These are phyloP conservation scores for Clarireedia sp. DNA, from an alignment of 2,329 filamentous ascomycete species.

Conservation along the genomic window DNA sequence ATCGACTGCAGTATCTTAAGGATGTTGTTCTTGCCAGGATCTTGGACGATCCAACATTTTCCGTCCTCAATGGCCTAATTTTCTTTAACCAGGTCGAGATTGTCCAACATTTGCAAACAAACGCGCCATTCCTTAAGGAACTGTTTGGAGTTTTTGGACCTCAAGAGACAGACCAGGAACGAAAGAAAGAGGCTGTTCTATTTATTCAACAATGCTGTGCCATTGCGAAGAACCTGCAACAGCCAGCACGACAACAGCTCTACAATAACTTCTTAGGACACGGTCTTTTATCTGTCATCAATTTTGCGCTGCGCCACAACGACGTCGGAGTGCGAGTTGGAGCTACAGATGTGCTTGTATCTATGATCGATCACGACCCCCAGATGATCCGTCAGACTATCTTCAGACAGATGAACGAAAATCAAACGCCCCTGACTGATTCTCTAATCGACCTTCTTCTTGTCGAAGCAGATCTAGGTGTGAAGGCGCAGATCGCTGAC, in stretches of 20 bases:
- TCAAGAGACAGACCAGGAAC: slow-evolving; percentile 54
- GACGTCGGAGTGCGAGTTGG: slow-evolving; percentile 83
- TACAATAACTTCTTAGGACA: slow-evolving; percentile 87
- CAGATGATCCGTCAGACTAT: slow-evolving; percentile 91
- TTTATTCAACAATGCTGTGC: slow-evolving; percentile 96
- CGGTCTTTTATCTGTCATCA: slow-evolving; percentile 82
- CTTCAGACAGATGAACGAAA: slow-evolving; percentile 84
- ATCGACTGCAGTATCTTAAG: slow-evolving; percentile 91
- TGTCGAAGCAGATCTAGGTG: slow-evolving; percentile 84
- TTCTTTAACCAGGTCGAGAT: slow-evolving; percentile 99
- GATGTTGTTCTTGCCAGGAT: slow-evolving; percentile 97
- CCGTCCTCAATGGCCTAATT: slow-evolving; percentile 92
- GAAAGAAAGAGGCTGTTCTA: slow-evolving; percentile 87
- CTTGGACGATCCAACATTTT: slow-evolving; percentile 94
- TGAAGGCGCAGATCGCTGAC: slow-evolving; percentile 92
- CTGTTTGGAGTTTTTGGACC: slow-evolving; percentile 78
- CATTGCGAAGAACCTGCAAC: slow-evolving; percentile 90
- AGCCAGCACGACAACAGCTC: slow-evolving; percentile 67
- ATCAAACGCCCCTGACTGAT: slow-evolving; percentile 78
- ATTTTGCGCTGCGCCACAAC: slow-evolving; percentile 78
- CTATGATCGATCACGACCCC: slow-evolving; percentile 91
- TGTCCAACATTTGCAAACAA: slow-evolving; percentile 85
- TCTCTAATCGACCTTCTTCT: slow-evolving; percentile 87
- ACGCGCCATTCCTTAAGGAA: slow-evolving; percentile 69
- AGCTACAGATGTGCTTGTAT: slow-evolving; percentile 86